Evolutionary conservation across 805 yeast genomes (phyloP).

Genomic region (Scheffersomyces ergatensis): DNA sequence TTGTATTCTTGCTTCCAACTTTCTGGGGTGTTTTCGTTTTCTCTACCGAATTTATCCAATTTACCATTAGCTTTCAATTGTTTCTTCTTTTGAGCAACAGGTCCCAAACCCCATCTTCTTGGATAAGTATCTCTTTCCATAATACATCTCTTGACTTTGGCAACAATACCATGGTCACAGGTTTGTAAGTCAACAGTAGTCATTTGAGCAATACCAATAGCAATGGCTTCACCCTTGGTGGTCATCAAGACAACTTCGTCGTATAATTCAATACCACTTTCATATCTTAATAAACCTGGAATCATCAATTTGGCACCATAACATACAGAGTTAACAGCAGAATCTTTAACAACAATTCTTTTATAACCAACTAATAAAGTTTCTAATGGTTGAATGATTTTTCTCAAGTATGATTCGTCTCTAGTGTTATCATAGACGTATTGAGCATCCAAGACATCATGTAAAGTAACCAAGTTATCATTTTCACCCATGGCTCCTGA

Average conservation of each 20-base stretch:
- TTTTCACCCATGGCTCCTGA: conserved; percentile 92
- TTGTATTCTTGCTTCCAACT: conserved; percentile 87
- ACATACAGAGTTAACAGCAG: conserved; percentile 97
- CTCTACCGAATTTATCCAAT: conserved; percentile 92
- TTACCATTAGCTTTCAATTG: conserved; percentile 96
- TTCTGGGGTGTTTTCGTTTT: conserved; percentile 90
- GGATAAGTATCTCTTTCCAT: conserved; percentile 99
- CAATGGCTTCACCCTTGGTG: conserved; percentile 99
- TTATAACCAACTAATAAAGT: conserved; percentile 91
- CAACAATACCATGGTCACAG: conserved; percentile 98
- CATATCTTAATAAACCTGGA: conserved; percentile 96
- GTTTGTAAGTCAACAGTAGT: conserved; percentile 94
- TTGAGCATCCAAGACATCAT: conserved; percentile 97
- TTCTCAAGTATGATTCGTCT: conserved; percentile 93
- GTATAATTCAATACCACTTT: conserved; percentile 93
- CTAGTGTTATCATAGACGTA: conserved; percentile 96
- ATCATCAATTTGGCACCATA: conserved; percentile 99
- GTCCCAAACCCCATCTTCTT: conserved; percentile 99
- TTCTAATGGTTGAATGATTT: conserved; percentile 92
- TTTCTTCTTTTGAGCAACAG: conserved; percentile 97
- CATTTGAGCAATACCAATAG: conserved; percentile 98
- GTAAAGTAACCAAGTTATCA: conserved; percentile 91
- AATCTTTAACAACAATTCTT: conserved; percentile 89
- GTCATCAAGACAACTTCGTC: conserved; percentile 98
- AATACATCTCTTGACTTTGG: conserved; percentile 97